Evolutionary conservation across 768 basidiomycete genomes (phyloP).

Genomic region (Phanerochaete carnosa): DNA sequence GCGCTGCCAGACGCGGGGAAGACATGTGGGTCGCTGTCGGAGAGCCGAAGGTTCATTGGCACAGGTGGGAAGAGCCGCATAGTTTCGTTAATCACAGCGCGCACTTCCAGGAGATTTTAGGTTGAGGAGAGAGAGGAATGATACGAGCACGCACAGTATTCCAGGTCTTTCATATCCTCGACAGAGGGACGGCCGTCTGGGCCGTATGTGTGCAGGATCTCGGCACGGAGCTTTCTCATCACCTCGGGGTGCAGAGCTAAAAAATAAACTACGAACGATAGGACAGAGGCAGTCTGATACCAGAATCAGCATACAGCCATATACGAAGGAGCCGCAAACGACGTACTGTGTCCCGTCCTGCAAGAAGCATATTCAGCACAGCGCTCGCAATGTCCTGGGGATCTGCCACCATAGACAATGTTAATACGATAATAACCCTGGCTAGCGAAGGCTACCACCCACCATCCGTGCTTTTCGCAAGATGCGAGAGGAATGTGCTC

Average conservation of each 20-base stretch:
- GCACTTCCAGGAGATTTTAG: not conserved
- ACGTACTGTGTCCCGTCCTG: constrained; percentile 63
- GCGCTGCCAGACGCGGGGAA: constrained; percentile 2
- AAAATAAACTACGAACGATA: not conserved
- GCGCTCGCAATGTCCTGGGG: constrained; percentile 26
- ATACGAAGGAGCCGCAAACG: not conserved
- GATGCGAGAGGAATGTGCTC: constrained; percentile 58
- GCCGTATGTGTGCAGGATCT: not conserved
- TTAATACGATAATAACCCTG: not conserved
- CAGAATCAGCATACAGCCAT: not conserved
- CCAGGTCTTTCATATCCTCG: not conserved
- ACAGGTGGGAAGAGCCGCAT: not conserved
- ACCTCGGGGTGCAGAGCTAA: not conserved
- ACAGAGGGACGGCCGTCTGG: not conserved
- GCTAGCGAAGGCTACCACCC: constrained; percentile 10
- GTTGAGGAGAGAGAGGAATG: not conserved
- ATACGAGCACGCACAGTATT: not conserved
- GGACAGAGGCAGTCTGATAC: not conserved
- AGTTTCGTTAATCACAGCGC: not conserved
- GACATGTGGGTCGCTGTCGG: not conserved
- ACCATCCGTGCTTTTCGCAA: constrained; percentile 65
- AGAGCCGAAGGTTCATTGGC: not conserved
- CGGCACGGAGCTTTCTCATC: not conserved
- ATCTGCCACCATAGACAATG: constrained; percentile 16
- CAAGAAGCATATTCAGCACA: constrained; percentile 65